Evolutionary conservation across 2,329 filamentous ascomycete genomes (phyloP).

Genomic region (Epichloe brachyelytri): DNA sequence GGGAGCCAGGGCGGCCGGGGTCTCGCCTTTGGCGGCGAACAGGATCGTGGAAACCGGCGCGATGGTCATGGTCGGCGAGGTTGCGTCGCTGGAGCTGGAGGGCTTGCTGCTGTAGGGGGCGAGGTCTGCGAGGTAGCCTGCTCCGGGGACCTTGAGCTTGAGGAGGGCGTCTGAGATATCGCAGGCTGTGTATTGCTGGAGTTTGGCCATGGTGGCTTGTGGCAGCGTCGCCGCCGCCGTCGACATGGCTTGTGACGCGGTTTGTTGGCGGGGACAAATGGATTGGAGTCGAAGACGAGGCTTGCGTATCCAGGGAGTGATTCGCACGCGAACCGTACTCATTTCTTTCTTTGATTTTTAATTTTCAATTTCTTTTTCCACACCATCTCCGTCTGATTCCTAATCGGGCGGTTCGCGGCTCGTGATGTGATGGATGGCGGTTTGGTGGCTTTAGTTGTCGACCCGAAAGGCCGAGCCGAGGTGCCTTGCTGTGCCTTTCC

Average conservation of each 20-base stretch:
- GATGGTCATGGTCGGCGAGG: constrained; percentile 31
- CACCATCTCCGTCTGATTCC: too few species aligned
- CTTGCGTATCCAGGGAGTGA: background rate
- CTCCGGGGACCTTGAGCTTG: constrained; percentile 52
- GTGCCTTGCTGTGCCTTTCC: background rate
- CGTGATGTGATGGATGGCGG: background rate
- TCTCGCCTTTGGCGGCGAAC: constrained; percentile 45
- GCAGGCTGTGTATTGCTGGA: constrained; percentile 31
- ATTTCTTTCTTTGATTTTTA: background rate
- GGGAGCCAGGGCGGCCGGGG: constrained; percentile 15
- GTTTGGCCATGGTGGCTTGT: constrained; percentile 13
- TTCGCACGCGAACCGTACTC: background rate
- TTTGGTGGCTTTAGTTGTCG: background rate
- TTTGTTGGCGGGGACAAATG: background rate
- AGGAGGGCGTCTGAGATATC: constrained; percentile 62
- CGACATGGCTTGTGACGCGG: background rate
- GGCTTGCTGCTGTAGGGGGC: constrained; percentile 19
- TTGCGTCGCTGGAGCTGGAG: constrained; percentile 10
- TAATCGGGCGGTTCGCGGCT: too few species aligned
- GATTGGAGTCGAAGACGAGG: background rate
- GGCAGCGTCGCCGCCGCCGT: constrained; percentile 5
- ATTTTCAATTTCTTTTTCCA: too few species aligned
- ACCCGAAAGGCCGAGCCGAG: background rate
- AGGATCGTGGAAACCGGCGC: constrained; percentile 48
- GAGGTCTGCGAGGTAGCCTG: constrained; percentile 53